phyloP scores from a whole-genome alignment of 805 yeast genomes.

The Monosporozyma yasuniensis region DNA sequence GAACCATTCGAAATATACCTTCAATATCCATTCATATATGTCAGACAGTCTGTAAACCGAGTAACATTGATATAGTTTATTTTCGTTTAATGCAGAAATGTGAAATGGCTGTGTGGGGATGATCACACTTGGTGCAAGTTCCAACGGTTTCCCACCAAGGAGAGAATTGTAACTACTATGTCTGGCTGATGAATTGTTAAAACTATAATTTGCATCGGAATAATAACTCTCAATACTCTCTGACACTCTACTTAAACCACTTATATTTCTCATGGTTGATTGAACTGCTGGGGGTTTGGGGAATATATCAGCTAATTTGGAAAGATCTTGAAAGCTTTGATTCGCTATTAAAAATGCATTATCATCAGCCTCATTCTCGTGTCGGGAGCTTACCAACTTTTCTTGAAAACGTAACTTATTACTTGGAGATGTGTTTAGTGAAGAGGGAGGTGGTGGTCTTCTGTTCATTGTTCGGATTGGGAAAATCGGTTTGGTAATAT shows the following conservation, averaged over 20 bases:
- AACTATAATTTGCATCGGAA: constrained; percentile 29
- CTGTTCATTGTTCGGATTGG: constrained; percentile 7
- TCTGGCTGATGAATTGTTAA: constrained; percentile 25
- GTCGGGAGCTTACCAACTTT: background rate
- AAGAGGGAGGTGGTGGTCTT: constrained; percentile 23
- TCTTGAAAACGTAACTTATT: background rate
- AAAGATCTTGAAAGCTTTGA: background rate
- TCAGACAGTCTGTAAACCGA: constrained; percentile 40
- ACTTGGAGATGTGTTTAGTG: constrained; percentile 6
- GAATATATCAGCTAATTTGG: background rate
- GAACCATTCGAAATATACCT: constrained; percentile 43
- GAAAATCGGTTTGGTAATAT: constrained; percentile 17
- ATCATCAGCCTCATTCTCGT: background rate
- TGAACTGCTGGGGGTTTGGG: constrained; percentile 17
- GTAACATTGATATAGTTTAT: constrained; percentile 42
- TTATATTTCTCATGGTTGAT: constrained; percentile 14
- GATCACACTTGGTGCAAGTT: constrained; percentile 28
- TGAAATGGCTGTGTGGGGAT: constrained; percentile 52
- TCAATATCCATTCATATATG: constrained; percentile 46
- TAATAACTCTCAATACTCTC: constrained; percentile 27
- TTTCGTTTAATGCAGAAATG: constrained; percentile 38
- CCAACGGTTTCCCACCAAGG: constrained; percentile 27
- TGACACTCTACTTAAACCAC: constrained; percentile 20
- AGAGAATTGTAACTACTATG: constrained; percentile 28
- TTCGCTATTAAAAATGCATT: background rate